Evolutionary conservation across 73 alveolate genomes (phyloP), one percentile per base, ranked within the genome.

Genomic region (Urostyla sp.): DNA sequence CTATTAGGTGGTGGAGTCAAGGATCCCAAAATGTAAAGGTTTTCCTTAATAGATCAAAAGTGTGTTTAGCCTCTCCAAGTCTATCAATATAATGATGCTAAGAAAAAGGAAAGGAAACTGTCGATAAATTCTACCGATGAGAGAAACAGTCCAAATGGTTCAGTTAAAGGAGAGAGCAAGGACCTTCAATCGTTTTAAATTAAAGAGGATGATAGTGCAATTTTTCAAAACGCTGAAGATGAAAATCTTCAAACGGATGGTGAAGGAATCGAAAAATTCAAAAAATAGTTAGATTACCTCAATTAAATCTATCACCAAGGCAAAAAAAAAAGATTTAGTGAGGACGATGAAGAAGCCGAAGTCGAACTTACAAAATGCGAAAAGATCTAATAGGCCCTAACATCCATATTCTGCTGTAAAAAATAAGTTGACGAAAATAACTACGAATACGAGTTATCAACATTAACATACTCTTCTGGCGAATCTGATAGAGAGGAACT

Each of bases 391-490:
- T 20, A 50, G 18, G 63, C 16, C 2, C 16, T 1, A 37, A 44
- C 13, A 20, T 35, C 7, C 60, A 40, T 32, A 3, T n/a, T 20
- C 24, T 63, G 2, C 31, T 31, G 2, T 59, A 7, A 27, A 37
- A 11, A 36, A 36, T 30, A 18, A 31, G 61, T 40, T 4, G 80
- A 66, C 8, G 80, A 66, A 23, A 59, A 69, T 24, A 69, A 69
- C 13, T 54, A 69, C 48, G 44, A 69, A 69, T 46, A 54, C 30
- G 72, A 23, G 6, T 46, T 69, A 24, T 1, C 34, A 0, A 69
- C 83, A 1, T 69, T 69, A 3, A 57, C 48, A 1, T 69, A 31
- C 69, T 69, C 83, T 21, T 69, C 83, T 16, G 83, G 83, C 3
- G 83, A 69, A 37, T 13, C 50, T 32, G 83, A 69, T 30, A 69